Conservation (phyloP, 805 yeast species). For the Wickerhamiella siamensis region DNA sequence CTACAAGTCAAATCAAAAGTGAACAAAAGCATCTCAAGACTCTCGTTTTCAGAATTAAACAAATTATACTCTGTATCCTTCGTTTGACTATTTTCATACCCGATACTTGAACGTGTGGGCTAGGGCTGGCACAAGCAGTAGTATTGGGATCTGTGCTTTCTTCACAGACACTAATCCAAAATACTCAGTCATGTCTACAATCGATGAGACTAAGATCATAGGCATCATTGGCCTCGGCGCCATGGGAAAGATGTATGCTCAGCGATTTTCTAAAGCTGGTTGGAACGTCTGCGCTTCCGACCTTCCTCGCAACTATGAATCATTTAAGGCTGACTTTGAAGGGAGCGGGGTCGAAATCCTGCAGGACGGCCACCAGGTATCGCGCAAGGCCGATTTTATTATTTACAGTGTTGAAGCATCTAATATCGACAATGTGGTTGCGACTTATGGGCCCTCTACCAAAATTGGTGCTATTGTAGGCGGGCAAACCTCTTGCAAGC, state of each 20-base stretch:
- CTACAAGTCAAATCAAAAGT: too few relatives aligned
- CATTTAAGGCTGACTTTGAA: slow-evolving; percentile 28
- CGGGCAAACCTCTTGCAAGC: slow-evolving; percentile 96
- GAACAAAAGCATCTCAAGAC: too few relatives aligned
- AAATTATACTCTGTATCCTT: too few relatives aligned
- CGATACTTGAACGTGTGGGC: too few relatives aligned
- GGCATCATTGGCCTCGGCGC: slow-evolving; percentile 96
- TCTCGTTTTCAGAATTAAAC: too few relatives aligned
- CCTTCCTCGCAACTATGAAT: slow-evolving; percentile 46
- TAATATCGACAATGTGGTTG: slow-evolving; percentile 56
- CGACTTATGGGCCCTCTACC: slow-evolving; percentile 66
- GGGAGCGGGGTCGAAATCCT: slow-evolving; percentile 34
- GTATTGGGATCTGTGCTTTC: too few relatives aligned
- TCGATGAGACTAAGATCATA: slow-evolving; percentile 19
- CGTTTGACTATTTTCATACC: too few relatives aligned
- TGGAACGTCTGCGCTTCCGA: slow-evolving; percentile 70
- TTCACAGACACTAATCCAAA: too few relatives aligned
- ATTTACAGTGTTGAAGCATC: slow-evolving; percentile 93
- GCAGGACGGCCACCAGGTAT: slow-evolving; percentile 70
- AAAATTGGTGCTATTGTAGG: slow-evolving; percentile 85
- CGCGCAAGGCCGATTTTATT: slow-evolving; percentile 66
- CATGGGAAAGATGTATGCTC: slow-evolving; percentile 87
- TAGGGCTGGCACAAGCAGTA: too few relatives aligned
- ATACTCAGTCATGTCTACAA: slow-evolving; percentile 21
- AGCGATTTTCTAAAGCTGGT: slow-evolving; percentile 61